Conservation (phyloP, 176 grass and related monocot genomes). For the Urochloa ruziziensis region DNA sequence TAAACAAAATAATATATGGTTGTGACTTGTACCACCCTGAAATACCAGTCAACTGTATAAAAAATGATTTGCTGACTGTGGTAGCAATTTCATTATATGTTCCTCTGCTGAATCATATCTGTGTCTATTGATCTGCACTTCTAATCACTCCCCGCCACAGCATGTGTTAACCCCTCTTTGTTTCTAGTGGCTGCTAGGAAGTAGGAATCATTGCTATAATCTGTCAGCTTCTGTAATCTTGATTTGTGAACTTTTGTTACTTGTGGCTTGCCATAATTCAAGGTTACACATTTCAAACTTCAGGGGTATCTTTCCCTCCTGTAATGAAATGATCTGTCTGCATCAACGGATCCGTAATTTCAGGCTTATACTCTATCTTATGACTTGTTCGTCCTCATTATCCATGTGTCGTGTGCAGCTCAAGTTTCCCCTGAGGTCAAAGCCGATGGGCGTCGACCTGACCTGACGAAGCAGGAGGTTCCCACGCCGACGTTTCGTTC, state of each 20-base stretch:
- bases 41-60: background rate
- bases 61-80: background rate
- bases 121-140: background rate
- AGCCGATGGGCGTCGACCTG: constrained; percentile 18
- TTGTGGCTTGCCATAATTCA: background rate
- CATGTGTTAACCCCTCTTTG: background rate
- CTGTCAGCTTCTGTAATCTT: background rate
- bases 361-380: background rate
- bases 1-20: background rate
- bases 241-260: background rate
- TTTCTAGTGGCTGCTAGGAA: background rate
- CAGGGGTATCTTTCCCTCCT: background rate
- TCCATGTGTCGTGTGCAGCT: constrained; percentile 28
- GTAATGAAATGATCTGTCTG: background rate
- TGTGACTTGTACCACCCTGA: background rate
- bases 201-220: background rate
- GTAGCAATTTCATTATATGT: background rate
- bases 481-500: constrained; percentile 2
- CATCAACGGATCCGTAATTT: constrained; percentile 18
- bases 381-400: constrained; percentile 19
- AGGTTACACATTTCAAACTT: background rate
- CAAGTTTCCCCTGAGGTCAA: constrained; percentile 28
- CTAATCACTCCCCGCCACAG: background rate
- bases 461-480: background rate
- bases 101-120: background rate